Conservation (phyloP, 2,329 filamentous ascomycete species). For the Hortaea sp. region DNA sequence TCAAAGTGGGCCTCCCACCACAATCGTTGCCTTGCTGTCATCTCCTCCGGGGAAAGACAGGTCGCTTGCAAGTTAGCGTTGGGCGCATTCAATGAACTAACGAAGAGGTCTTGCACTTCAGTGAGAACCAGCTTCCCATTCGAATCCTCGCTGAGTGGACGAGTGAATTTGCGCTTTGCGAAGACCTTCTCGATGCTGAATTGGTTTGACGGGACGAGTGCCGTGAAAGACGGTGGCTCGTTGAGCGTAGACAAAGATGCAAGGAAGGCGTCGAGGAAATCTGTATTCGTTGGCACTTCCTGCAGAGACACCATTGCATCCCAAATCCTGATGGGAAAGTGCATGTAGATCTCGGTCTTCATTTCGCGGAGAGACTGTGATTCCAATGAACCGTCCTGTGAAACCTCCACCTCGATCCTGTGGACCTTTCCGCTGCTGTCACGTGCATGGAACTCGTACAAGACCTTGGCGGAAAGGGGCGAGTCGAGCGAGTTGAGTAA, state of each 20-base stretch:
- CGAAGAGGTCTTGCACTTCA: slow-evolving; percentile 2
- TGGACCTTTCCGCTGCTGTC: not conserved
- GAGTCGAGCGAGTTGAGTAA: not conserved
- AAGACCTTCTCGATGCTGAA: slow-evolving; percentile 9
- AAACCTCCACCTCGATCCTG: not conserved
- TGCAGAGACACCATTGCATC: slow-evolving; percentile 9
- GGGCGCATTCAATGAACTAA: slow-evolving; percentile 1
- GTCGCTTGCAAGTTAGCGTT: slow-evolving; percentile 6
- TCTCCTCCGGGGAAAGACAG: not conserved
- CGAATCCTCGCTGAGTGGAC: not conserved
- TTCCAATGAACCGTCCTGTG: no score
- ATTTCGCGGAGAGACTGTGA: not conserved
- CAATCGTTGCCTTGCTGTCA: slow-evolving; percentile 3
- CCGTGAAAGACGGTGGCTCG: slow-evolving; percentile 4
- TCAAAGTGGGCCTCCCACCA: slow-evolving; percentile 15
- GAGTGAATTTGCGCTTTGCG: slow-evolving; percentile 9
- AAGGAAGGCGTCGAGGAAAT: slow-evolving; percentile 3
- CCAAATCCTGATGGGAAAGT: slow-evolving; percentile 14
- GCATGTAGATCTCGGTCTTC: slow-evolving; percentile 5
- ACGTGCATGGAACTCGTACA: slow-evolving; percentile 1
- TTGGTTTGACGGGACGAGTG: slow-evolving; percentile 1
- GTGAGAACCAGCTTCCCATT: slow-evolving; percentile 2
- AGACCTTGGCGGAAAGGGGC: not conserved
- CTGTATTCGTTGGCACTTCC: not conserved
- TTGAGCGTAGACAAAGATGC: slow-evolving; percentile 2